Conservation (phyloP, 2,329 filamentous ascomycete species). For the Claviceps sp. region DNA sequence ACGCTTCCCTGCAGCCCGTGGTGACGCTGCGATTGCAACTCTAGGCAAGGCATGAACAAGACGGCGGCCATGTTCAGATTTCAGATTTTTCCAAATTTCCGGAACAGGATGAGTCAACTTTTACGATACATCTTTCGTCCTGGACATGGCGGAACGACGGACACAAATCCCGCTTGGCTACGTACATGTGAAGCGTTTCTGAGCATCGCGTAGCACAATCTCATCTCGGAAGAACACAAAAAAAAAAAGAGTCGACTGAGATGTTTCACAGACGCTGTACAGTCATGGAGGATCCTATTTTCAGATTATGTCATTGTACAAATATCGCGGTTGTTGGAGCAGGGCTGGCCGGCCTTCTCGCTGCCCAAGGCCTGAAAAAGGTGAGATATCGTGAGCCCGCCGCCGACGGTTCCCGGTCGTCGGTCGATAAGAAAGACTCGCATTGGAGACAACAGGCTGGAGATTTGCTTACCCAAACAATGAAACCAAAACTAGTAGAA, state of each 20-base stretch:
- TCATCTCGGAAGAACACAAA: background rate
- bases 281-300: too few species aligned
- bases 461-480: background rate
- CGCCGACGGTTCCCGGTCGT: background rate
- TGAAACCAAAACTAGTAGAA: constrained; percentile 10
- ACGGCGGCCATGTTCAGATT: too few species aligned
- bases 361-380: constrained; percentile 23
- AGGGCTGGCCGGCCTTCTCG: constrained; percentile 24
- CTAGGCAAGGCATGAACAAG: background rate
- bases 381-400: constrained; percentile 9
- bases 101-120: too few species aligned
- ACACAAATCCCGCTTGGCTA: background rate
- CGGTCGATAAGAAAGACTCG: background rate
- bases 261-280: too few species aligned
- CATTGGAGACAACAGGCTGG: background rate
- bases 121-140: too few species aligned
- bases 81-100: too few species aligned
- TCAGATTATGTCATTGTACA: background rate
- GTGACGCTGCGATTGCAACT: background rate
- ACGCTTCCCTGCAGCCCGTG: background rate
- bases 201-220: background rate
- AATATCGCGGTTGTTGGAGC: constrained; percentile 23
- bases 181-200: background rate
- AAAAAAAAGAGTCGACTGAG: background rate
- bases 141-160: background rate